A percentile compares a stretch with the other conserved stretches of the same genome.
phyloP scores from a whole-genome alignment of 768 basidiomycete genomes.

The Steccherinum ochraceum region DNA sequence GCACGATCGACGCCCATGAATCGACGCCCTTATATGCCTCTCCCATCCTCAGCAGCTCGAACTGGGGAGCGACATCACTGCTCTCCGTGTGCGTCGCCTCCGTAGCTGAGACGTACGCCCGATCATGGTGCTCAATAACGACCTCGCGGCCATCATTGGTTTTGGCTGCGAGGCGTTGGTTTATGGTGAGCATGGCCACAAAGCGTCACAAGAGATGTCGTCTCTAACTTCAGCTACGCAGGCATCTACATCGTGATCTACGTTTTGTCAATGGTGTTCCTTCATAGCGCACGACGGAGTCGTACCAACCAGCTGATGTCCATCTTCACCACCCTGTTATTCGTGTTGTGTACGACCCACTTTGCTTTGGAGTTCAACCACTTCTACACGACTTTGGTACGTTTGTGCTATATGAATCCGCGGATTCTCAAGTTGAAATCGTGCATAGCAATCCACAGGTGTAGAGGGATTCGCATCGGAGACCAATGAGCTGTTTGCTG shows the following conservation, averaged over 20 bases:
- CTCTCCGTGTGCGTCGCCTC: too few species aligned
- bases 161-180: slow-evolving; percentile 30
- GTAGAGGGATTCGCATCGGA: slow-evolving; percentile 25
- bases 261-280: slow-evolving; percentile 21
- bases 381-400: slow-evolving; percentile 26
- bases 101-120: too few species aligned
- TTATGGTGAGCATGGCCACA: slow-evolving; percentile 22
- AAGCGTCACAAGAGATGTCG: background rate
- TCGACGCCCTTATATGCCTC: background rate
- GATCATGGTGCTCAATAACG: slow-evolving; percentile 18
- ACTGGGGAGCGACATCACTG: too few species aligned
- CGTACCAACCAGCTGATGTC: slow-evolving; percentile 21
- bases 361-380: slow-evolving; percentile 31
- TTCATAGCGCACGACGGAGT: slow-evolving; percentile 6
- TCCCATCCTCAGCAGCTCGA: too few species aligned
- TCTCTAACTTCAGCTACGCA: slow-evolving; percentile 11
- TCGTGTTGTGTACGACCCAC: slow-evolving; percentile 26
- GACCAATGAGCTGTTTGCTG: slow-evolving; percentile 24
- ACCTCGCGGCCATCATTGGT: slow-evolving; percentile 30
- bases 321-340: slow-evolving; percentile 24
- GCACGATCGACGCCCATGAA: background rate
- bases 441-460: too few species aligned
- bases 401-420: too few species aligned
- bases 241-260: slow-evolving; percentile 23
- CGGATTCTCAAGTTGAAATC: too few species aligned